Evolutionary conservation across 2,329 filamentous ascomycete species (phyloP).

Genomic region (Hymenoscyphus albidus): DNA sequence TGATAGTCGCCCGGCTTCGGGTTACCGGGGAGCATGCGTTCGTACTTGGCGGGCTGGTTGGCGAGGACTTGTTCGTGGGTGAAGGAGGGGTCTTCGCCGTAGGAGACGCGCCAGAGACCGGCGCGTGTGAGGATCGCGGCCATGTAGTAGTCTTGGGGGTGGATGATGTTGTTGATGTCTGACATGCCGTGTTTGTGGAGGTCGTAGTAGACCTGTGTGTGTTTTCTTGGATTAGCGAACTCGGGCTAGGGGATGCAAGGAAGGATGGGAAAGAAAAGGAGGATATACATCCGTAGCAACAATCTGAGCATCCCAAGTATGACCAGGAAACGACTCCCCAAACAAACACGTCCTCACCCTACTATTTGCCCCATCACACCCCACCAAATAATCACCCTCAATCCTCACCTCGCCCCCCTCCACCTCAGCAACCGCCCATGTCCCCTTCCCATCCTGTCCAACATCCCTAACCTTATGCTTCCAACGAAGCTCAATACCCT

Average conservation of each 20-base stretch:
- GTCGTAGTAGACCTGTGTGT: conserved; percentile 54
- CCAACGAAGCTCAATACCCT: conserved; percentile 41
- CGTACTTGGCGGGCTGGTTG: conserved; percentile 52
- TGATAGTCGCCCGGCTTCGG: conserved; percentile 55
- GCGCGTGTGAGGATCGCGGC: conserved; percentile 55
- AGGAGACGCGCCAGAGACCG: conserved; percentile 59
- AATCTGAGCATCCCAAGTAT: conserved; percentile 37
- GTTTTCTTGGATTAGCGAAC: not conserved
- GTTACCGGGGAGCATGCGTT: conserved; percentile 54
- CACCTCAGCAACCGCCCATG: conserved; percentile 45
- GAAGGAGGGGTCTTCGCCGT: conserved; percentile 53
- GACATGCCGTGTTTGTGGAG: conserved; percentile 51
- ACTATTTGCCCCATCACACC: conserved; percentile 53
- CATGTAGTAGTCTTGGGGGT: conserved; percentile 62
- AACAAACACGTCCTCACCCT: conserved; percentile 47
- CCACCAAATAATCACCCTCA: conserved; percentile 51
- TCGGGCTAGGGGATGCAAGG: not conserved
- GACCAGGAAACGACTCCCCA: conserved; percentile 42
- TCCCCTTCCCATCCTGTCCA: conserved; percentile 44
- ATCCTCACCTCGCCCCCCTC: conserved; percentile 36
- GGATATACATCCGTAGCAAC: conserved; percentile 50
- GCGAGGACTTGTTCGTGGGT: conserved; percentile 49
- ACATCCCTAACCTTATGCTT: conserved; percentile 44
- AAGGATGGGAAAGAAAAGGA: not conserved
- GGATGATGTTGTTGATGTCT: conserved; percentile 57